phyloP scores from a whole-genome alignment of 768 basidiomycete genomes.

The Tylopilus plumbeoviolaceoides region DNA sequence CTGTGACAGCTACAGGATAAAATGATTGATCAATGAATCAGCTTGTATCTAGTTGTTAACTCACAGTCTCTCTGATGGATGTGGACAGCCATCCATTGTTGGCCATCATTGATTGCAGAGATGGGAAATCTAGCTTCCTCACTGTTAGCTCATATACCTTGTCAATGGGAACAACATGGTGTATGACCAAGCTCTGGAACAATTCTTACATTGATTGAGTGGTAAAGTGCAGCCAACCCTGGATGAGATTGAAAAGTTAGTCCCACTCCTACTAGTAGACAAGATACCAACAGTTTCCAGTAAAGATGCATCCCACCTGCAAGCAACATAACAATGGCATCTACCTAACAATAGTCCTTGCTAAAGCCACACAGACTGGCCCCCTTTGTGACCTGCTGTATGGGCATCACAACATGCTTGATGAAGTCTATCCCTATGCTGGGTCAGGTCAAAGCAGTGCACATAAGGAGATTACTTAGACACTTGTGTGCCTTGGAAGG shows the following conservation, averaged over 20 bases:
- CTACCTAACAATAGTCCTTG: conserved; percentile 34
- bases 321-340: conserved; percentile 36
- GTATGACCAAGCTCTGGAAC: conserved; percentile 23
- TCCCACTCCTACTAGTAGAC: not conserved
- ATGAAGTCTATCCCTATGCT: conserved; percentile 38
- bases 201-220: conserved; percentile 13
- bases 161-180: conserved; percentile 23
- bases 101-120: conserved; percentile 22
- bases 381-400: conserved; percentile 31
- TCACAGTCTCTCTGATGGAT: conserved; percentile 38
- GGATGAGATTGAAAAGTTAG: conserved; percentile 2
- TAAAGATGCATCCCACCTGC: conserved; percentile 36
- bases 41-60: not conserved
- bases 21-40: not conserved
- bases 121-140: conserved; percentile 19
- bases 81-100: conserved; percentile 36
- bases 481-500: conserved; percentile 39
- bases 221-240: conserved; percentile 29
- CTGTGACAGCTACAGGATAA: conserved; percentile 20
- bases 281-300: conserved; percentile 20
- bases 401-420: conserved; percentile 35
- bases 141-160: conserved; percentile 24
- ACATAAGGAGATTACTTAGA: not conserved
- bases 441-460: conserved; percentile 10
- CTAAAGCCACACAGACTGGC: conserved; percentile 32